Base-by-base conservation (phyloP, 2,329 filamentous ascomycete species). In the Fusarium transvaalense region DNA sequence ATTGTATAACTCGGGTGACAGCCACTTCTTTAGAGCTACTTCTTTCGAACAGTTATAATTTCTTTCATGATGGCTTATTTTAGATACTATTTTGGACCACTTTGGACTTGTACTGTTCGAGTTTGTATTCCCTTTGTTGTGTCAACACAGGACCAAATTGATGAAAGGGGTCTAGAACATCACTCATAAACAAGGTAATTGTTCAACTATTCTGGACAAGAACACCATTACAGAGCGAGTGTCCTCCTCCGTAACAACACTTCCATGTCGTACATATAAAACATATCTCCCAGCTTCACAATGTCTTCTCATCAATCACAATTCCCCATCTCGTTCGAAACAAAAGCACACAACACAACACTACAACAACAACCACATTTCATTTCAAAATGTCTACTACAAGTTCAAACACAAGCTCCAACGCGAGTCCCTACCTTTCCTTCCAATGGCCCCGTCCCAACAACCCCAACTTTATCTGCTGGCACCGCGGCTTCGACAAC, bases 391-490 rank as follows among this genome's bases (percentile, higher is more conserved):
- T 45, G 34, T 27, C 47, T 9, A n/a, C 21, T 21, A 25, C 15
- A 52, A 46, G 32, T 29, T 41, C 17, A 7, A 25, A 25, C 23
- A 25, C 23, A 25, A 25, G 23, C 29, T 21, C 31, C 17, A 46
- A 27, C 4, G 53, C 54, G 38, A 66, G 39, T 10, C 29, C 59
- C 15, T 39, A 59, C 19, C 43, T 68, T 6, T 39, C 29, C 32
- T 68, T 66, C 35, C 39, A 66, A 23, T 62, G 61, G 66, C 43
- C 51, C 6, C 52, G 27, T 3, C 46, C 66, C 7, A 17, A 53
- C 0, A 19, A 46, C 17, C 12, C 29, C 6, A 29, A 57, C 32
- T 66, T 41, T 34, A 39, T 69, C 39, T 59, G 66, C 45, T 54
- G 29, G 39, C 31, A 43, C 6, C 37, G 66, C 21, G 27, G 39